Base-by-base conservation (phyloP, 1,284 basidiomycete genomes). In the Microbotryum scabiosae region DNA sequence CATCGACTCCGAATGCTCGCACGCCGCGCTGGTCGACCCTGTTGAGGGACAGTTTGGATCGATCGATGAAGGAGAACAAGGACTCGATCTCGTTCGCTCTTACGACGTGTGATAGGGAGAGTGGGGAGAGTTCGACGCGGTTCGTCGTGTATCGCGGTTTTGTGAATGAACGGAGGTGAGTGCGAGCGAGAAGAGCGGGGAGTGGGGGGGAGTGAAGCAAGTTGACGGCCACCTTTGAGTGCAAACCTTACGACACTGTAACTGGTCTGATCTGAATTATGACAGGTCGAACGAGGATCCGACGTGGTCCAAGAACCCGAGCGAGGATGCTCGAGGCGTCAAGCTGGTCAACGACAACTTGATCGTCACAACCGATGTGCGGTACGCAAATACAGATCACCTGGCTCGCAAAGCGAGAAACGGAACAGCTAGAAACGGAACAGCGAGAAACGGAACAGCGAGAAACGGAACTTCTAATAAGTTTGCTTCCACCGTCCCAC, bases 141-240 rank as follows among this genome's bases (percentile, higher is more conserved):
- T 74, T 73, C 60, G 73, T 76, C 32, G 73, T 76, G 5, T 75
- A 76, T 62, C 72, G 75, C 20, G 75, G 75, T 1, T 74, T 76
- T 52, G 71, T 74, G 55, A 75, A 75, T 68, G 72, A 75, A 62
- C 67, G 73, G 20, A 52, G 51, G 51, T 32, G 25, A 52, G 51
- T 36, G 51, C 26, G 23, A 23, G 23, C 8, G 2, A 45, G 7
- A 32, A 14, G 18, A 25, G 12, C 10, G 47, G 6, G 6, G 7
- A n/a, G 16, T 1, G 56, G 23, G 25, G 44, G 46, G 30, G 26
- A 41, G 25, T n/a, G 21, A 12, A 41, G 5, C 36, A 6, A 4
- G 10, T 18, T 41, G 36, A 30, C 7, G 1, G 36, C 26, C 26
- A 26, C 30, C 59, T 56, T 47, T 59, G 30, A 30, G 8, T 30